phyloP scores from a whole-genome alignment of 768 basidiomycete genomes.

The Auricularia heimuer region DNA sequence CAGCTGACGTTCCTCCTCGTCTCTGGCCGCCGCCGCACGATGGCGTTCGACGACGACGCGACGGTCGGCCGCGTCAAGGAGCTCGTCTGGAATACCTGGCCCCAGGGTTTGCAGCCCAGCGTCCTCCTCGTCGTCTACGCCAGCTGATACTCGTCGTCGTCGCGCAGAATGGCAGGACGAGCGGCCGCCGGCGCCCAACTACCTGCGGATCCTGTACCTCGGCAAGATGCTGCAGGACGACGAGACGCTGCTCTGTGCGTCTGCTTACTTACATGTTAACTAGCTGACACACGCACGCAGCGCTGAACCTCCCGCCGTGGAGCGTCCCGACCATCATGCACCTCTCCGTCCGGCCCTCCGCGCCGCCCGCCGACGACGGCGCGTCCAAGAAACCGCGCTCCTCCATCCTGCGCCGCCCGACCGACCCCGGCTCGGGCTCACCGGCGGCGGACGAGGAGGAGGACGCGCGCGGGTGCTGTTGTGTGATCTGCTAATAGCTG shows the following conservation, averaged over 20 bases:
- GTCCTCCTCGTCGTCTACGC: too few relatives aligned
- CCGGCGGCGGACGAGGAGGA: neutral
- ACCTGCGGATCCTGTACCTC: constrained; percentile 63
- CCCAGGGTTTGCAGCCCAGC: constrained; percentile 41
- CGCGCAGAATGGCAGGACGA: constrained; percentile 65
- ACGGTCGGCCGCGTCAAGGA: constrained; percentile 74
- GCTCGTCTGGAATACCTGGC: constrained; percentile 78
- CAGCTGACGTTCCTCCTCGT: constrained; percentile 64
- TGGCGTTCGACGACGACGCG: constrained; percentile 66
- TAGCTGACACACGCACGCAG: neutral
- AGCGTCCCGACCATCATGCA: constrained; percentile 56
- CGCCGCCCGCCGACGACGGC: constrained; percentile 39
- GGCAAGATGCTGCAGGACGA: constrained; percentile 81
- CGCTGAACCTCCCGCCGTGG: neutral
- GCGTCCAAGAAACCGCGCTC: constrained; percentile 39
- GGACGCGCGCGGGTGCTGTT: neutral
- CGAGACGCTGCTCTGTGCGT: constrained; percentile 59
- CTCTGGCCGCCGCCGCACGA: constrained; percentile 50
- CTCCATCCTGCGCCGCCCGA: neutral
- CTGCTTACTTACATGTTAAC: neutral
- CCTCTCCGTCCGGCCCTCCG: constrained; percentile 56
- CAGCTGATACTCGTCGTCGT: neutral
- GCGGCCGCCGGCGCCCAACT: constrained; percentile 66
- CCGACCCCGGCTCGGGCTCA: neutral
- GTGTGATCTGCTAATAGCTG: neutral